Conservation (phyloP, 371 early-diverging fungal species). For the Mucor piriformis region DNA sequence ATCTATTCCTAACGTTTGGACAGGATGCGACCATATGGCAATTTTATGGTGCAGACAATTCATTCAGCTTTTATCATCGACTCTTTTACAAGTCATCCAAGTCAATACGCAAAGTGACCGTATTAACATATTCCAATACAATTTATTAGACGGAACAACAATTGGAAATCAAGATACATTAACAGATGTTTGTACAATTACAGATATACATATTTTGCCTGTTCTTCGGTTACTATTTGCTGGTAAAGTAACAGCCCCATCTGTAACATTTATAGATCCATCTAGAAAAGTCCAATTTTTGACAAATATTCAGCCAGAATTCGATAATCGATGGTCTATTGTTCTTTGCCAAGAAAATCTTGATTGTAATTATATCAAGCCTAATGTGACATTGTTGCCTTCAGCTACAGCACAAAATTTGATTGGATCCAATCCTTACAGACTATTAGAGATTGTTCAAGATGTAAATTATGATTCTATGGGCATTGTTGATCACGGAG, state of each 20-base stretch:
- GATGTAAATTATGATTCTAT: conserved; percentile 43
- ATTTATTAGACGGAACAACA: conserved; percentile 4
- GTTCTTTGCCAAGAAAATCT: background rate
- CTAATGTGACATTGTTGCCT: conserved; percentile 2
- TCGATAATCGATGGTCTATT: conserved; percentile 13
- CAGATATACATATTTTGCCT: background rate
- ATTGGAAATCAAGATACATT: background rate
- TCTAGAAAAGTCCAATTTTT: background rate
- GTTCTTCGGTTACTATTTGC: background rate
- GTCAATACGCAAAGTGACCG: conserved; percentile 7
- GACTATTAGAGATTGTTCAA: conserved; percentile 1
- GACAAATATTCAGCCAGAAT: conserved; percentile 9
- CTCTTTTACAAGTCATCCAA: conserved; percentile 56
- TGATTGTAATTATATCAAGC: background rate
- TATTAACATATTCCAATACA: conserved; percentile 15
- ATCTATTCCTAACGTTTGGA: conserved; percentile 86
- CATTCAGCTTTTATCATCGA: conserved; percentile 52
- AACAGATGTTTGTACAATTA: background rate
- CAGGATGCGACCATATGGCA: conserved; percentile 84
- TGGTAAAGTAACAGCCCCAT: background rate
- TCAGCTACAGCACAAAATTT: conserved; percentile 10
- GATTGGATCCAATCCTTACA: conserved; percentile 4
- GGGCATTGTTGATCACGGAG: conserved; percentile 46
- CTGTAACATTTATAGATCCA: background rate
- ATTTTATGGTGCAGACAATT: conserved; percentile 96